A percentile compares a stretch with the other conserved stretches of the same genome.
Evolutionary conservation across 2,329 filamentous ascomycete species (phyloP).

Genomic region (Aspergillus piperis): DNA sequence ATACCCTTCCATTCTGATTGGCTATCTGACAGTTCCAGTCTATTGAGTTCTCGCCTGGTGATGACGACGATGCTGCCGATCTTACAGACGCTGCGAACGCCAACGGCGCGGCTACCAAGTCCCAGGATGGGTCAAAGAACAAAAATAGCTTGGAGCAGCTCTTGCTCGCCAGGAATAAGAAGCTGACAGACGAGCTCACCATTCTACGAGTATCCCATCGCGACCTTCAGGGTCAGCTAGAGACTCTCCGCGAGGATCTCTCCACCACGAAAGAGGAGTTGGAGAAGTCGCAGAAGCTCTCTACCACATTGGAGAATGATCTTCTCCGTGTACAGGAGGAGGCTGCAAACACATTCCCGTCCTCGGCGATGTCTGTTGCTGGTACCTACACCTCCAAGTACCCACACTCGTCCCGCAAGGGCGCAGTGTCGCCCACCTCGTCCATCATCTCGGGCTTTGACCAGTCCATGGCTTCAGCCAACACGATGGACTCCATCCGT

Average conservation of each 20-base stretch:
- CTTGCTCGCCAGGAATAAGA: conserved; percentile 90
- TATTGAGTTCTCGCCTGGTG: conserved; percentile 92
- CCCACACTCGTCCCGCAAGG: conserved; percentile 69
- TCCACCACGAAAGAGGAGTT: conserved; percentile 81
- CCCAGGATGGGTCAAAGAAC: conserved; percentile 54
- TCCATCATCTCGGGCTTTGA: conserved; percentile 99
- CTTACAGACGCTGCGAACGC: conserved; percentile 38
- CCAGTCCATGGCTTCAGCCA: conserved; percentile 56
- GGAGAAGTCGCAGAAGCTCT: conserved; percentile 79
- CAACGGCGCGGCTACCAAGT: conserved; percentile 57
- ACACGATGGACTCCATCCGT: conserved; percentile 60
- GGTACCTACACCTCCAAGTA: conserved; percentile 85
- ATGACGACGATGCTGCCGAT: conserved; percentile 63
- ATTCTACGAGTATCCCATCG: conserved; percentile 91
- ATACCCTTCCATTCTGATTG: background rate
- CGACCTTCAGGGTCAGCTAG: conserved; percentile 78
- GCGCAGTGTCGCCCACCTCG: conserved; percentile 82
- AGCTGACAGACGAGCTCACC: conserved; percentile 89
- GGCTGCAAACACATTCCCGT: conserved; percentile 76
- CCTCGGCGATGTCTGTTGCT: conserved; percentile 84
- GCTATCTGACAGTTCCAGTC: conserved; percentile 53
- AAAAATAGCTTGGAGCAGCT: conserved; percentile 83
- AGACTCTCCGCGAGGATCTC: conserved; percentile 79
- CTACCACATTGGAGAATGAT: conserved; percentile 88
- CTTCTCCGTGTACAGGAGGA: conserved; percentile 84